These are phyloP conservation scores for Trebouxia sp. DNA, from an alignment of 139 green algal genomes.

Conservation along the genomic window DNA sequence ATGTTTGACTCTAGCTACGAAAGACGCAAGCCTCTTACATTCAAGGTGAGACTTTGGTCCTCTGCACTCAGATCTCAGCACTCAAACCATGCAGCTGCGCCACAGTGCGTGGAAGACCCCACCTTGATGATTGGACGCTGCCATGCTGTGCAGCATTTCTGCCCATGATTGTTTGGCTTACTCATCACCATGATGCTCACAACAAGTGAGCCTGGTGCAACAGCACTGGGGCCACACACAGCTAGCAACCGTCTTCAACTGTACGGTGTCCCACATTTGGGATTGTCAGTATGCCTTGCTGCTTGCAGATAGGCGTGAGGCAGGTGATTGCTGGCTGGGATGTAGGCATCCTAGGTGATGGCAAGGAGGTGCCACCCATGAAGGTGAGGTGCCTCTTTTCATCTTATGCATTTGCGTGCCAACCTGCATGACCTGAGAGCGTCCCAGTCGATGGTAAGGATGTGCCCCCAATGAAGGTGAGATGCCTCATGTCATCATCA, in stretches of 20 bases:
- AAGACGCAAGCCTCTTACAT: conserved; percentile 72
- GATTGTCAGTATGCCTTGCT: too few relatives aligned
- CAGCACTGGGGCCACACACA: too few relatives aligned
- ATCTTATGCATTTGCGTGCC: neutral
- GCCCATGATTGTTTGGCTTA: neutral
- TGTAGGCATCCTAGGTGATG: conserved; percentile 76
- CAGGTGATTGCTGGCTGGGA: conserved; percentile 86
- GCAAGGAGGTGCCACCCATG: conserved; percentile 83
- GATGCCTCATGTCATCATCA: too few relatives aligned
- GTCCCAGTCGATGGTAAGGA: too few relatives aligned
- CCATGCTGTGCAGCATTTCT: neutral
- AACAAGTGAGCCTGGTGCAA: too few relatives aligned
- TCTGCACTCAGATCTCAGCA: too few relatives aligned
- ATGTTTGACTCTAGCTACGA: conserved; percentile 88
- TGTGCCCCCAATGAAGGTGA: too few relatives aligned
- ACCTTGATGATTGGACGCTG: neutral
- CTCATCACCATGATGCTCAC: neutral
- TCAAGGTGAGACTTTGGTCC: conserved; percentile 72
- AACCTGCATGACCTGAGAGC: neutral
- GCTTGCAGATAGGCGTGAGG: conserved; percentile 59
- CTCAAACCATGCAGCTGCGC: too few relatives aligned
- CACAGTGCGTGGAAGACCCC: too few relatives aligned
- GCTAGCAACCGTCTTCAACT: too few relatives aligned
- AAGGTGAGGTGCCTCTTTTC: conserved; percentile 49
- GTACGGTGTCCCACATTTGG: too few relatives aligned